Evolutionary conservation across 1,139 yeast genomes (phyloP).

Genomic region (Fermentozyma sake): DNA sequence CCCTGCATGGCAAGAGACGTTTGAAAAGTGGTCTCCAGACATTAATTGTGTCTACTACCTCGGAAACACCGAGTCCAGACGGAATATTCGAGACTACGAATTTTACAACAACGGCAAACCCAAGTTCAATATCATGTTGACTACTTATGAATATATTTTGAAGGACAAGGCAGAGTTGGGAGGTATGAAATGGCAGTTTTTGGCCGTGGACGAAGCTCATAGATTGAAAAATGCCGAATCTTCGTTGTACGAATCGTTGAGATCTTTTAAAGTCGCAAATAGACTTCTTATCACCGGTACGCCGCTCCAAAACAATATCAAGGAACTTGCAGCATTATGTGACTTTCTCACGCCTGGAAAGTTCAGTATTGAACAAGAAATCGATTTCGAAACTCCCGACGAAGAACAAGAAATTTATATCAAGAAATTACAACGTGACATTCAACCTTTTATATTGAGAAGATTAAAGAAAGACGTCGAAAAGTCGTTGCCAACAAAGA

Average conservation of each 20-base stretch:
- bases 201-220: constrained; percentile 99
- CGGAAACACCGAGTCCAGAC: constrained; percentile 88
- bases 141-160: constrained; percentile 93
- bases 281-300: constrained; percentile 94
- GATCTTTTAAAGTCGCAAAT: constrained; percentile 77
- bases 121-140: constrained; percentile 81
- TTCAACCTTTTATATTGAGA: constrained; percentile 89
- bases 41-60: constrained; percentile 86
- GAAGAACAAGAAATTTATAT: constrained; percentile 84
- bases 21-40: constrained; percentile 97
- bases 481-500: constrained; percentile 89
- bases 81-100: constrained; percentile 79
- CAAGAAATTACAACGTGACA: constrained; percentile 73
- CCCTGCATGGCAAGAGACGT: constrained; percentile 99
- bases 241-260: constrained; percentile 82
- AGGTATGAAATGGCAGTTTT: constrained; percentile 84
- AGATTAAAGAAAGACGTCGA: constrained; percentile 96
- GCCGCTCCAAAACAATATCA: constrained; percentile 92
- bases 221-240: constrained; percentile 92
- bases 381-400: constrained; percentile 85
- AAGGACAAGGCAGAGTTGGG: constrained; percentile 84
- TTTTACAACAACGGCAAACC: constrained; percentile 60
- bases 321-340: constrained; percentile 91
- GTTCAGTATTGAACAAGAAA: constrained; percentile 84
- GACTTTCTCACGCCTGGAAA: constrained; percentile 96